A percentile compares a stretch with the other conserved stretches of the same genome.
Evolutionary conservation across 1,284 basidiomycete genomes (phyloP).

Genomic region (Puccinia novopanici): DNA sequence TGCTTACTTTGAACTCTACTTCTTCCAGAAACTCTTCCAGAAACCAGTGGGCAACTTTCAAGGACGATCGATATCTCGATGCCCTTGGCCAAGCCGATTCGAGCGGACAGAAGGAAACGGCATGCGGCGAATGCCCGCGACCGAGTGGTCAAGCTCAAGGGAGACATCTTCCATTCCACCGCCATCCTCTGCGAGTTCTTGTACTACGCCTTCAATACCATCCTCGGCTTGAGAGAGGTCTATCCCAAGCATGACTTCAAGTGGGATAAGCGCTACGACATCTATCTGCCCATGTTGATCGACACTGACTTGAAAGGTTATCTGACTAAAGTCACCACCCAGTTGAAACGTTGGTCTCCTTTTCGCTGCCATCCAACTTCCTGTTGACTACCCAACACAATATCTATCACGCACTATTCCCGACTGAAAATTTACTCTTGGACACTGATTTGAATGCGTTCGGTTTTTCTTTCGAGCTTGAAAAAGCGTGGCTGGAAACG

Average conservation of each 20-base stretch:
- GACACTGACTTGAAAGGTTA: conserved; percentile 49
- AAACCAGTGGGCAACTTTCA: neutral
- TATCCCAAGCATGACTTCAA: conserved; percentile 44
- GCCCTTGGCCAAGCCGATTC: conserved; percentile 50
- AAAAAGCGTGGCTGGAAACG: conserved; percentile 44
- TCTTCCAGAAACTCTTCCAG: too few species aligned
- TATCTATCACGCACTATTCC: neutral
- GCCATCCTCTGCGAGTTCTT: conserved; percentile 50
- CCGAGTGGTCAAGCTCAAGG: conserved; percentile 32
- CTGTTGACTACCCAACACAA: too few species aligned
- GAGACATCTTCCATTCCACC: conserved; percentile 43
- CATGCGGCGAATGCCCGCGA: conserved; percentile 35
- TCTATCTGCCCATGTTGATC: conserved; percentile 37
- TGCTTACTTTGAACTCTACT: too few species aligned
- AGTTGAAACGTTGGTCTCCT: conserved; percentile 42
- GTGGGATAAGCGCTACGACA: conserved; percentile 48
- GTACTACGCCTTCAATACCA: conserved; percentile 46
- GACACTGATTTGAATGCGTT: neutral
- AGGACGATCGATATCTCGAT: neutral
- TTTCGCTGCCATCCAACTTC: neutral
- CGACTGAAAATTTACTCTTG: neutral
- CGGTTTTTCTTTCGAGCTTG: neutral
- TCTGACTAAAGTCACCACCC: conserved; percentile 33
- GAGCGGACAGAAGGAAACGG: conserved; percentile 5
- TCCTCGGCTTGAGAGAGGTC: conserved; percentile 35